Base-by-base conservation (phyloP, 1,139 yeast genomes). In the Hemisphaericaspora lyxosophila region DNA sequence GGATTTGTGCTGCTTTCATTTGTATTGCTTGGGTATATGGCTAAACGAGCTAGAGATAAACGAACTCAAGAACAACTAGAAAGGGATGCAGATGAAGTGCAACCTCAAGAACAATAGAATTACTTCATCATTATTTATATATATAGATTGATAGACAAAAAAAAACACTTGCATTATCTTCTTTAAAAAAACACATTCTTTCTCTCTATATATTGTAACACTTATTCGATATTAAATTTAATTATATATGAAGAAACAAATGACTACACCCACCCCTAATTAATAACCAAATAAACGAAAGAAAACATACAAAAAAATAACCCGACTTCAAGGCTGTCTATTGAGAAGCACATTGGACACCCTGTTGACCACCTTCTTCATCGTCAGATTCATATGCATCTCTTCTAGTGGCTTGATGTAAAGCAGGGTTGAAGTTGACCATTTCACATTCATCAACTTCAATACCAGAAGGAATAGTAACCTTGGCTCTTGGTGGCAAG, bases 321-420 rank as follows among this genome's bases (percentile, higher is more conserved):
- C 23, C 8, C 23, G 14, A 13, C 16, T 7, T 25, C 5, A 7
- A 13, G 11, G 15, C 12, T 11, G 14, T 16, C 64, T 73, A 85
- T 70, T 85, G 94, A 55, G 88, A 82, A 51, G 90, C 90, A 80
- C 94, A 85, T 74, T 85, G 94, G 47, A 85, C 94, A 64, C 90
- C 90, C 48, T 83, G 85, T 14, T 34, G 36, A 44, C 80, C 83
- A 43, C 77, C 82, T 43, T 79, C 88, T 49, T 82, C 88, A 27
- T 79, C 85, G 36, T 79, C 85, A 9, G 79, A 77, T 44, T 80
- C 85, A 44, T 82, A 79, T 45, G 80, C 80, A 54, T 71, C 74
- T 54, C 74, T 70, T 53, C 70, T 65, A 36, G 66, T 56, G 40
- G 70, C 55, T 49, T 75, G 74, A 56, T 83, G 85, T 64, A 73